Base-by-base conservation (phyloP, 805 yeast genomes). In the Saccharomycopsis javanensis region DNA sequence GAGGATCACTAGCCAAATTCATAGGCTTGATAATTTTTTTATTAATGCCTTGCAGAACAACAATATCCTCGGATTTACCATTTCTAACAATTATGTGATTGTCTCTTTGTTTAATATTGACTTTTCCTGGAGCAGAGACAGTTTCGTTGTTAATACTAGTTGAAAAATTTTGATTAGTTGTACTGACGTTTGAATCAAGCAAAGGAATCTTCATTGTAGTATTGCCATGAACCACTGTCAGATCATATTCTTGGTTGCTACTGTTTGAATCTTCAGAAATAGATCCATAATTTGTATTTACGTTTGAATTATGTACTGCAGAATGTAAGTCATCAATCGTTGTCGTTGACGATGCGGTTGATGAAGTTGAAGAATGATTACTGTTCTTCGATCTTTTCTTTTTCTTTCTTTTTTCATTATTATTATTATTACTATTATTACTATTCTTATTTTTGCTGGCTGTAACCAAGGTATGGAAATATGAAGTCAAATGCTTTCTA, bases 1-100 rank as follows among this genome's bases (percentile, higher is more conserved):
- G 68, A 7, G 94, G 94, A 65, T 85, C 83, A 2, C 80, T 72
- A 1, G 92, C 92, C 23, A 80, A 77, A 65, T 86, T 86, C 25
- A 69, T 67, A 5, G 77, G 77, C 52, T 67, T 48, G 3, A 60
- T 60, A 23, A 54, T 38, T 15, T 53, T 53, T 11, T 27, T 55
- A 13, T 30, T 38, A 2, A 42, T 30, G 23, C 46, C 28, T 28
- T 34, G 30, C 48, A 52, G 30, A n/a, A 38, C 37, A 18, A 34
- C 56, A n/a, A 53, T 48, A 10, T 38, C 35, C 16, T 56, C 59
- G 18, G 54, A 38, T 37, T 56, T 53, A 4, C 59, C 59, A 27
- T 56, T 56, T 16, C 50, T 56, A n/a, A 56, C 42, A 28, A 56
- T 34, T 27, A 56, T 48, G 13, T 50, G 38, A 20, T 25, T 45